These are phyloP conservation scores for Casaregolazyma lundiana DNA, from an alignment of 1,139 yeast species.

Conservation along the genomic window DNA sequence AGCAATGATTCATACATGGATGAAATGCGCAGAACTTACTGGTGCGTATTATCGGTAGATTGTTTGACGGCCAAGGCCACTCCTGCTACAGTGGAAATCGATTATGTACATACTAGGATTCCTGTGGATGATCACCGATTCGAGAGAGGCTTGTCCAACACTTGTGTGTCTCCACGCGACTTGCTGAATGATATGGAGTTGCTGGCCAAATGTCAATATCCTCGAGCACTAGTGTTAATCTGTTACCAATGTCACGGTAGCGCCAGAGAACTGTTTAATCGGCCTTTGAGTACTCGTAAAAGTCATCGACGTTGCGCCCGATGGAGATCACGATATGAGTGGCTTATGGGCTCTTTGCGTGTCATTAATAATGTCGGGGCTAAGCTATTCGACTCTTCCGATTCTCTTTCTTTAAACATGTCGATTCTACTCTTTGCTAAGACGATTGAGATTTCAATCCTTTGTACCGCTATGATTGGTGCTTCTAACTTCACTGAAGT, in stretches of 20 bases:
- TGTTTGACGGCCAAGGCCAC: neutral
- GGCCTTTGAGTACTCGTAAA: neutral
- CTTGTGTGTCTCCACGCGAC: neutral
- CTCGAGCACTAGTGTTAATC: neutral
- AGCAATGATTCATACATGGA: neutral
- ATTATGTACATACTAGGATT: neutral
- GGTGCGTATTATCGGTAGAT: neutral
- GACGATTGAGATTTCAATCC: neutral
- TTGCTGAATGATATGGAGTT: neutral
- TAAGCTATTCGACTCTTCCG: neutral
- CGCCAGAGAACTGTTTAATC: neutral
- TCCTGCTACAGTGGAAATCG: neutral
- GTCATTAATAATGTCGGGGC: neutral
- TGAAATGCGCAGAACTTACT: slow-evolving; percentile 6
- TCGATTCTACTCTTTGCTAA: neutral
- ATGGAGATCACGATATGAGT: too few relatives aligned
- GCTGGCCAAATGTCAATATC: neutral
- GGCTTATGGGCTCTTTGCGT: too few relatives aligned
- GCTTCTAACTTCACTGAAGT: neutral
- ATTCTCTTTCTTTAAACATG: neutral
- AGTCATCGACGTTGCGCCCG: too few relatives aligned
- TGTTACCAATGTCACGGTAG: neutral
- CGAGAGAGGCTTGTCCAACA: neutral
- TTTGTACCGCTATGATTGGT: neutral
- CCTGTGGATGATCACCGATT: slow-evolving; percentile 5